Base-by-base conservation (phyloP, 2,329 filamentous ascomycete species). In the Fusarium tuaranense region DNA sequence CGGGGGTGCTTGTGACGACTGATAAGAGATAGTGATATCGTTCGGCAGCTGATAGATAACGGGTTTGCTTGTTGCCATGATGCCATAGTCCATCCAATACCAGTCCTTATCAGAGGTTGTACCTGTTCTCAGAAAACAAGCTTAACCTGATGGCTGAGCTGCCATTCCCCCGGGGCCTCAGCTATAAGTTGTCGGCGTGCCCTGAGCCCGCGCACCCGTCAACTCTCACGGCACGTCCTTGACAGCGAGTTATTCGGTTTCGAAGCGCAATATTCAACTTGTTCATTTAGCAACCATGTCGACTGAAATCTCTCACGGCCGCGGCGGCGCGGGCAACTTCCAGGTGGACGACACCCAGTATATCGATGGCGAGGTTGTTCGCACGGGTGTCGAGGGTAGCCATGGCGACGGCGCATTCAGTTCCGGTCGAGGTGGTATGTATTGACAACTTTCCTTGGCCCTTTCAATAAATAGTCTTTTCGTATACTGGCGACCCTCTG, bases 291-390 rank as follows among this genome's bases (percentile, higher is more conserved):
- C n/a, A 64, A 70, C 32, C 48, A 84, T 84, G 82, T 63, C 81
- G 2, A 63, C 83, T 63, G 88, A 90, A 79, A 87, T 90, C 63
- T 91, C 89, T 18, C 89, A 91, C 83, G 89, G 89, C 76, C 88
- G 89, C 72, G 89, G 89, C 69, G 89, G 89, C 76, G 88, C 88
- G 22, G 90, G 90, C 78, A 92, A 92, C 82, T 90, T 92, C 81
- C 86, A 85, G 72, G 80, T 83, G 38, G 90, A 92, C 79, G 81
- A 87, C 70, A 91, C 89, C 41, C 78, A 86, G 75, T 92, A 92
- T 79, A 86, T 87, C 71, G 91, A 92, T 73, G 91, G 90, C 76
- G 88, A 90, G 73, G 89, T 92, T 63, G 89, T 89, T 66, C 88
- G 90, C 58, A 79, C 85, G 51, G 89, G 89, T 60, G 79, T 83